These are phyloP conservation scores for Trifolium repens DNA, from an alignment of 306 rosid genomes.

Conservation along the genomic window DNA sequence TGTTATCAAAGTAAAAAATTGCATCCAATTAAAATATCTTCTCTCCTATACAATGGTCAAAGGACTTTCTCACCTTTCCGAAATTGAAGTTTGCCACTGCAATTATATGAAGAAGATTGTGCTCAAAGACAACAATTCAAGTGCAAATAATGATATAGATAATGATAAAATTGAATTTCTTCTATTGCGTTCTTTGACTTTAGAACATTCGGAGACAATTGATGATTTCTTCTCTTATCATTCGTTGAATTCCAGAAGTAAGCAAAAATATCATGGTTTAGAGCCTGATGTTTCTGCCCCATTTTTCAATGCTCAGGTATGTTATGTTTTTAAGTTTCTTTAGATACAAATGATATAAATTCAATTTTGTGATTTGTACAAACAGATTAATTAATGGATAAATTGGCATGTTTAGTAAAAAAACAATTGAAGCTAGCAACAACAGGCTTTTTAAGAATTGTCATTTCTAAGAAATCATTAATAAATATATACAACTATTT, in stretches of 20 bases:
- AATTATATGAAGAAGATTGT: too few relatives aligned
- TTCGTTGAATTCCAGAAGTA: neutral
- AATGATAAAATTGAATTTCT: neutral
- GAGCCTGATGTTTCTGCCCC: neutral
- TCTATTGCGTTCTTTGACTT: neutral
- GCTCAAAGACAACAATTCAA: neutral
- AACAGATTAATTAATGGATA: too few relatives aligned
- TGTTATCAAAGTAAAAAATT: too few relatives aligned
- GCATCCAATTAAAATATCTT: conserved; percentile 16
- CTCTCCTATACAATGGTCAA: neutral
- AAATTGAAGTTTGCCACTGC: conserved; percentile 16
- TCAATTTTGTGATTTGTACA: too few relatives aligned
- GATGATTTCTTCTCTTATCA: neutral
- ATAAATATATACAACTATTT: too few relatives aligned
- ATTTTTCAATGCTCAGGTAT: neutral
- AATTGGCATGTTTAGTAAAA: too few relatives aligned
- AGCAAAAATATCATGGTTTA: neutral
- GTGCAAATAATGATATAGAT: neutral
- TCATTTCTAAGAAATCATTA: too few relatives aligned
- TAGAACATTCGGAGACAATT: neutral
- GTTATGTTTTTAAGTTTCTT: neutral
- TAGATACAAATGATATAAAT: too few relatives aligned
- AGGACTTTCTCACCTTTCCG: neutral
- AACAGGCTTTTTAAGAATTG: too few relatives aligned
- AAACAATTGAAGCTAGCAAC: neutral